A percentile compares a stretch with the other conserved stretches of the same genome.
These are phyloP conservation scores for Coemansia sp. DNA, from an alignment of 192 early-diverging fungal species.

Conservation along the genomic window DNA sequence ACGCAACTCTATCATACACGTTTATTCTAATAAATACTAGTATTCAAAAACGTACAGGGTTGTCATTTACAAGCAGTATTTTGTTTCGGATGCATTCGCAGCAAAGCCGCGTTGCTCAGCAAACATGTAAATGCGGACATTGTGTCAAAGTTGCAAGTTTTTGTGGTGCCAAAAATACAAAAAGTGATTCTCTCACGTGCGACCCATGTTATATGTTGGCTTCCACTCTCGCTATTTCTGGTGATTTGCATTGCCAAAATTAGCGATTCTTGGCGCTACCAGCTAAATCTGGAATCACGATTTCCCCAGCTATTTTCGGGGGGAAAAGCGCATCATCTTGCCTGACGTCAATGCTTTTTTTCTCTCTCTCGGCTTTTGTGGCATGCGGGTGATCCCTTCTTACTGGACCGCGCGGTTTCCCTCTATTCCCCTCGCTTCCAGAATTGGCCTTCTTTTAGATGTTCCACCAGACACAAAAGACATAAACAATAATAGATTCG, in stretches of 20 bases:
- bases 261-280: not conserved
- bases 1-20: not conserved
- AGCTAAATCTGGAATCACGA: not conserved
- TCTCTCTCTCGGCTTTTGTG: not conserved
- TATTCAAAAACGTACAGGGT: too few relatives aligned
- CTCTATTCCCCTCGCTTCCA: not conserved
- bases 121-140: too few relatives aligned
- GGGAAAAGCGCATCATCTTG: not conserved
- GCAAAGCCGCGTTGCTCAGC: too few relatives aligned
- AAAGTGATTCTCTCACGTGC: too few relatives aligned
- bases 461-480: conserved; percentile 1
- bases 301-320: not conserved
- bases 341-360: not conserved
- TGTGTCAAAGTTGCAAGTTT: too few relatives aligned
- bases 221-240: too few relatives aligned
- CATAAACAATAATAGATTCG: conserved; percentile 1
- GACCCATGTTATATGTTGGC: too few relatives aligned
- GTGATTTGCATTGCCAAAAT: not conserved
- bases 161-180: too few relatives aligned
- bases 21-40: too few relatives aligned
- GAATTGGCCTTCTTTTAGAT: not conserved
- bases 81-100: too few relatives aligned
- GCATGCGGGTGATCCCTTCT: conserved; percentile 1
- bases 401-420: conserved; percentile 1
- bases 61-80: too few relatives aligned